phyloP scores from a whole-genome alignment of 805 yeast genomes.

The Wickerhamiella vanderwaltii region DNA sequence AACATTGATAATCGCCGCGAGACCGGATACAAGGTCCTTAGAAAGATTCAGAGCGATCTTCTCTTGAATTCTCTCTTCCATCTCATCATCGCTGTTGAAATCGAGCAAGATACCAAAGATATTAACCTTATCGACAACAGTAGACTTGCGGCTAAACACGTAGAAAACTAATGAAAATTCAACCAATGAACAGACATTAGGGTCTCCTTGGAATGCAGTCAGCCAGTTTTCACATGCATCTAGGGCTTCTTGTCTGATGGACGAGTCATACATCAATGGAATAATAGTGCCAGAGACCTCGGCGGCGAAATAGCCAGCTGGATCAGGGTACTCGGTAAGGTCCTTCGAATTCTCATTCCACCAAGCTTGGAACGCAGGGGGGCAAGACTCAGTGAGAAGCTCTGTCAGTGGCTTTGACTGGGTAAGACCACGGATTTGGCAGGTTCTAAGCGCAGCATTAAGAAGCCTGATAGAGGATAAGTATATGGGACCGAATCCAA shows the following conservation, averaged over 20 bases:
- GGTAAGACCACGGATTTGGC: not conserved
- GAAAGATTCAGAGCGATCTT: slow-evolving; percentile 3
- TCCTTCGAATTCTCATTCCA: not conserved
- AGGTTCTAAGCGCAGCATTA: not conserved
- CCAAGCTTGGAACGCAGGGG: not conserved
- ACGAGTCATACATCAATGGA: not conserved
- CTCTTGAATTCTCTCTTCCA: not conserved
- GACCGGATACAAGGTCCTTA: not conserved
- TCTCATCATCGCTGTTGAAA: not conserved
- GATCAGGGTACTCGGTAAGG: not conserved
- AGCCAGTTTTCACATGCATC: slow-evolving; percentile 4
- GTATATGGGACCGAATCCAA: not conserved
- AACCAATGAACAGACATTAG: not conserved
- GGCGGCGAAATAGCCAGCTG: not conserved
- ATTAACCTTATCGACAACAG: not conserved
- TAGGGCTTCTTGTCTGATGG: not conserved
- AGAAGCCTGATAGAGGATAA: not conserved
- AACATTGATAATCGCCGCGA: not conserved
- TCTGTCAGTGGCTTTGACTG: not conserved
- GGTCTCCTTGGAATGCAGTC: not conserved
- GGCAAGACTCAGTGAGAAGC: not conserved
- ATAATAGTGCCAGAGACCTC: not conserved
- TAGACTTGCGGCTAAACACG: slow-evolving; percentile 1
- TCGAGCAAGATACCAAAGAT: not conserved
- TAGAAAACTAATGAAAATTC: not conserved